These are phyloP conservation scores for Monilinia polystroma DNA, from an alignment of 2,329 filamentous ascomycete species.

Conservation along the genomic window DNA sequence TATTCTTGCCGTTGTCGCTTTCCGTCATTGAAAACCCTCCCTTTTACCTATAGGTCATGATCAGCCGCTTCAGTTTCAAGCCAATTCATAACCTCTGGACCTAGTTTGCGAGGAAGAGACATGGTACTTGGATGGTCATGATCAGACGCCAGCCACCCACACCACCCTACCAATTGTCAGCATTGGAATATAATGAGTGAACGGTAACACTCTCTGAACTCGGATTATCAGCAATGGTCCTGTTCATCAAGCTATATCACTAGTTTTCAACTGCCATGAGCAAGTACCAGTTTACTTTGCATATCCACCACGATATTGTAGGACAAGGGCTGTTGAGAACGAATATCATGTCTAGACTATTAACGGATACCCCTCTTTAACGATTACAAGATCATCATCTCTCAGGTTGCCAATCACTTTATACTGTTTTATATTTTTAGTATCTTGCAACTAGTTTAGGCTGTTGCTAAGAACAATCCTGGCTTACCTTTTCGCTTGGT, in stretches of 20 bases:
- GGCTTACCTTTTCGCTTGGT: not conserved
- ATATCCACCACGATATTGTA: not conserved
- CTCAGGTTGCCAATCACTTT: too few species aligned
- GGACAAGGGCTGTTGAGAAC: not conserved
- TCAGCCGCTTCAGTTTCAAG: too few species aligned
- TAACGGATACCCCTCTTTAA: fast-evolving
- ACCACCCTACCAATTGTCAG: too few species aligned
- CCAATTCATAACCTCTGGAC: not conserved
- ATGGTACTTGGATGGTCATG: not conserved
- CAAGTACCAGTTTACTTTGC: too few species aligned
- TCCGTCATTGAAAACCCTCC: not conserved
- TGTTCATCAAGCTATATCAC: not conserved
- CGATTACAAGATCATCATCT: not conserved
- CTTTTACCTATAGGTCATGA: not conserved
- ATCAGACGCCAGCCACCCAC: not conserved
- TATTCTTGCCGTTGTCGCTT: not conserved
- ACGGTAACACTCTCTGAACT: not conserved
- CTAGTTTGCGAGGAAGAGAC: not conserved
- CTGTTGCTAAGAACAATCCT: too few species aligned
- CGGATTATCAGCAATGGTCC: not conserved
- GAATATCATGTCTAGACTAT: not conserved
- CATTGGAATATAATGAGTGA: not conserved
- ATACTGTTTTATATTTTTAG: not conserved
- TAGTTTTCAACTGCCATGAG: too few species aligned
- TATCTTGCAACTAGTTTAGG: too few species aligned